These are phyloP conservation scores for Russula ochroleuca DNA, from an alignment of 768 basidiomycete species.

Conservation along the genomic window DNA sequence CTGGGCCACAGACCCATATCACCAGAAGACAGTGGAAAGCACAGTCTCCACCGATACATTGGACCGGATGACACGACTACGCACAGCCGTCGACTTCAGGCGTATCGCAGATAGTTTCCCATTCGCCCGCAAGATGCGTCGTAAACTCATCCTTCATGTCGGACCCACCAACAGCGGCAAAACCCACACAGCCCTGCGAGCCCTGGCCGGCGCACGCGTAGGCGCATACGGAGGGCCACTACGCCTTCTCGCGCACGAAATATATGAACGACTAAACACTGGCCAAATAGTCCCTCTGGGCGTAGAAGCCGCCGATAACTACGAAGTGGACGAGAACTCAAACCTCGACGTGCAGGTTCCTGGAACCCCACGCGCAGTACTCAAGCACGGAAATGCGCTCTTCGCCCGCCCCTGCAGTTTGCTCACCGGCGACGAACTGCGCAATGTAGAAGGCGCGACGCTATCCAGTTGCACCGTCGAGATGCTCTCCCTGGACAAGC, in stretches of 20 bases:
- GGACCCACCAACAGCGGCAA: constrained; percentile 98
- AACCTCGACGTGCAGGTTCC: constrained; percentile 35
- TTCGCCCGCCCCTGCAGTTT: constrained; percentile 73
- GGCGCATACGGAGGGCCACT: constrained; percentile 92
- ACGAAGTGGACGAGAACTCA: constrained; percentile 39
- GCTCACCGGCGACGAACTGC: constrained; percentile 86
- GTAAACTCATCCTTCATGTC: constrained; percentile 91
- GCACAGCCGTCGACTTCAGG: constrained; percentile 40
- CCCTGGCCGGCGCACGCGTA: constrained; percentile 64
- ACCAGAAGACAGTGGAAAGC: background rate
- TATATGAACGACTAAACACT: constrained; percentile 85
- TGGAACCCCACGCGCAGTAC: constrained; percentile 26
- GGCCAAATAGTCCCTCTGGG: constrained; percentile 83
- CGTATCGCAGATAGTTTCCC: constrained; percentile 45
- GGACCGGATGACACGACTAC: constrained; percentile 30
- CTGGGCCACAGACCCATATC: constrained; percentile 46
- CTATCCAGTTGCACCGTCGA: constrained; percentile 89
- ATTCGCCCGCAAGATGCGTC: constrained; percentile 52
- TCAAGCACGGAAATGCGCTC: constrained; percentile 40
- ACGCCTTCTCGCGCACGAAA: constrained; percentile 90
- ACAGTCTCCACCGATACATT: constrained; percentile 28
- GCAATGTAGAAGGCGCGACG: constrained; percentile 55
- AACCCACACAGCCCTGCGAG: constrained; percentile 88
- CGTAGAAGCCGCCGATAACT: constrained; percentile 39
- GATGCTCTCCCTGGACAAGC: constrained; percentile 55